Percentiles rank a stretch among this genome's conserved stretches.
These are phyloP conservation scores for Cinnamomum micranthum DNA, from an alignment of 164 flowering plant genomes.

Conservation along the genomic window DNA sequence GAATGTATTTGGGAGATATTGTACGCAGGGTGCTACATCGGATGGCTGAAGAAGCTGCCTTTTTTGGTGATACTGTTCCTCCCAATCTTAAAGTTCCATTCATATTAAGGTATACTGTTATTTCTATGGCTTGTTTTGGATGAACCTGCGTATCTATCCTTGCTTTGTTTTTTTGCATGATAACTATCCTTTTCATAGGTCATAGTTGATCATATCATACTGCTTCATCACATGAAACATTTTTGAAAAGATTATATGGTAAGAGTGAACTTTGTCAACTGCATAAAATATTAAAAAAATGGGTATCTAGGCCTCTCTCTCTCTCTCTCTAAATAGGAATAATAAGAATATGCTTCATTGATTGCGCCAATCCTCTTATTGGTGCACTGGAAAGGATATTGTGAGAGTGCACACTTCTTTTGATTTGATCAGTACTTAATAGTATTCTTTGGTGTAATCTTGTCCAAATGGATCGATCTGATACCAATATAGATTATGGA, in stretches of 20 bases:
- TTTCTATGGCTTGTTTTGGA: conserved; percentile 14
- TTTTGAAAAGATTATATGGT: not conserved
- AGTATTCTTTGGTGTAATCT: not conserved
- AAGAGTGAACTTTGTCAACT: not conserved
- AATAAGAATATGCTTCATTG: too few species aligned
- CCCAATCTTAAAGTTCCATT: conserved; percentile 65
- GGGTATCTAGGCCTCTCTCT: not conserved
- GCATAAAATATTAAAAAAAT: not conserved
- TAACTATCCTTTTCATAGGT: not conserved
- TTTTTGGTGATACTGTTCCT: conserved; percentile 87
- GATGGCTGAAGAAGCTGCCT: conserved; percentile 92
- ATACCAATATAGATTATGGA: not conserved
- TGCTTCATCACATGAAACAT: not conserved
- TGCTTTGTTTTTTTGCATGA: not conserved
- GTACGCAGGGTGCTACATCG: conserved; percentile 66
- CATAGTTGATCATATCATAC: not conserved
- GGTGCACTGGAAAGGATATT: not conserved
- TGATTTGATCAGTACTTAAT: not conserved
- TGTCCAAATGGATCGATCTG: not conserved
- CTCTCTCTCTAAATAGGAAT: not conserved
- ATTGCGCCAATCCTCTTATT: not conserved
- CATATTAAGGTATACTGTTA: conserved; percentile 48
- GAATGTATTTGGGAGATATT: conserved; percentile 96
- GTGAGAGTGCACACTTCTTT: not conserved
- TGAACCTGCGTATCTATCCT: not conserved